A percentile compares a stretch with the other conserved stretches of the same genome.
phyloP scores from a whole-genome alignment of 768 basidiomycete species.

The Tricholoma hemisulphureum region DNA sequence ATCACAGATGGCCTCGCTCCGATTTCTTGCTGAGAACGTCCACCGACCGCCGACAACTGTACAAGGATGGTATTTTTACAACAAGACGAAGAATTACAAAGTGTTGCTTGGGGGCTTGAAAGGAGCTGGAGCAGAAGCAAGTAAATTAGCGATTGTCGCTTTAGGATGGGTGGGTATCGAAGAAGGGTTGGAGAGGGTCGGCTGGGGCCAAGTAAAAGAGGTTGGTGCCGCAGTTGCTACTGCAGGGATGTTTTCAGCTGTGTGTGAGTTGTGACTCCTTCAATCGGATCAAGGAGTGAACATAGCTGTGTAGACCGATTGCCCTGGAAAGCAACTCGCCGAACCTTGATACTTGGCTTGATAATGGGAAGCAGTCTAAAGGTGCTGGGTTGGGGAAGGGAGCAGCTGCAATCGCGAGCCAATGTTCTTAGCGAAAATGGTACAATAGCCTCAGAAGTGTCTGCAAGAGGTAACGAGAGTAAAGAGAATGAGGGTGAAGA shows the following conservation, averaged over 20 bases:
- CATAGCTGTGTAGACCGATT: constrained; percentile 52
- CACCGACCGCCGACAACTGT: constrained; percentile 83
- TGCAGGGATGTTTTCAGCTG: constrained; percentile 53
- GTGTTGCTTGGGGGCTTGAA: constrained; percentile 72
- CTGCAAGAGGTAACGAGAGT: neutral
- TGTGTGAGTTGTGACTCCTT: constrained; percentile 39
- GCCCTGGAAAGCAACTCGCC: constrained; percentile 46
- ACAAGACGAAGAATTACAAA: constrained; percentile 93
- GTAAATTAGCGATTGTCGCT: constrained; percentile 42
- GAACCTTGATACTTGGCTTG: constrained; percentile 54
- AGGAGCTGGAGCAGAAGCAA: constrained; percentile 59
- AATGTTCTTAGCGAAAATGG: constrained; percentile 20
- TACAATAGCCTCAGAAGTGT: constrained; percentile 9
- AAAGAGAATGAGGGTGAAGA: neutral
- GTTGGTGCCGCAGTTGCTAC: constrained; percentile 67
- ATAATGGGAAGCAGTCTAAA: constrained; percentile 55
- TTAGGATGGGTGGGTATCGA: constrained; percentile 46
- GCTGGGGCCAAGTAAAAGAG: constrained; percentile 43
- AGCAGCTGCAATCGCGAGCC: constrained; percentile 21
- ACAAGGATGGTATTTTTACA: constrained; percentile 94
- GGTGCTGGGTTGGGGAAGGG: constrained; percentile 39
- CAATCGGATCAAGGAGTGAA: constrained; percentile 4
- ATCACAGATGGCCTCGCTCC: constrained; percentile 66
- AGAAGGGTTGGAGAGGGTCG: constrained; percentile 36
- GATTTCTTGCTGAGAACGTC: constrained; percentile 90